Percentiles rank a stretch among this genome's conserved stretches.
phyloP scores from a whole-genome alignment of 768 basidiomycete genomes.

The Candolleomyces efflorescens region DNA sequence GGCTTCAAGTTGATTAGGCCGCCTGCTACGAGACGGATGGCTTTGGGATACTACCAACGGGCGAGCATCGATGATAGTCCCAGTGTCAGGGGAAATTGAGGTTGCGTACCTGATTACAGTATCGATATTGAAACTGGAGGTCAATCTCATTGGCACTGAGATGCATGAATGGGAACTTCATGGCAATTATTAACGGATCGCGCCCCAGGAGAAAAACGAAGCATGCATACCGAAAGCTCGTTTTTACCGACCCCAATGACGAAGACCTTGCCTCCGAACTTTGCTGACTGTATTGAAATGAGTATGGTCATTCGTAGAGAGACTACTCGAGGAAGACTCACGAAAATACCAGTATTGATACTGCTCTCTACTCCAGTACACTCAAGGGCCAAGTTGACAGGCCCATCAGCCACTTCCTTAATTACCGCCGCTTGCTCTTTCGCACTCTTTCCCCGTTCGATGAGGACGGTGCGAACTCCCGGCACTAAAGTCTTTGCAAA shows the following conservation, averaged over 20 bases:
- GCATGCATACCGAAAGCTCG: constrained; percentile 46
- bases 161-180: constrained; percentile 69
- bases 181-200: no score
- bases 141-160: constrained; percentile 69
- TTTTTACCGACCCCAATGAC: constrained; percentile 67
- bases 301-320: background rate
- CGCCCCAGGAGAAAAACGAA: background rate
- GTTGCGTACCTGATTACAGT: constrained; percentile 46
- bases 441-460: constrained; percentile 39
- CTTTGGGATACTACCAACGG: constrained; percentile 66
- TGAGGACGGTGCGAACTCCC: constrained; percentile 52
- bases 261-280: constrained; percentile 65
- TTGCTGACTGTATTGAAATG: constrained; percentile 40
- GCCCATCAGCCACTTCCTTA: constrained; percentile 45
- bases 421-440: constrained; percentile 51
- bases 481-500: constrained; percentile 62
- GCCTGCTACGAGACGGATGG: constrained; percentile 75
- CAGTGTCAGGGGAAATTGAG: background rate
- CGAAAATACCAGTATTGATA: constrained; percentile 54
- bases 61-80: background rate
- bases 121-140: constrained; percentile 64
- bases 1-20: constrained; percentile 70
- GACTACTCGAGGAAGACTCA: constrained; percentile 21
- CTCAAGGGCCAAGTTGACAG: constrained; percentile 52
- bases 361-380: constrained; percentile 65